phyloP scores from a whole-genome alignment of 2,329 filamentous ascomycete genomes.

The Monilinia aucupariae region DNA sequence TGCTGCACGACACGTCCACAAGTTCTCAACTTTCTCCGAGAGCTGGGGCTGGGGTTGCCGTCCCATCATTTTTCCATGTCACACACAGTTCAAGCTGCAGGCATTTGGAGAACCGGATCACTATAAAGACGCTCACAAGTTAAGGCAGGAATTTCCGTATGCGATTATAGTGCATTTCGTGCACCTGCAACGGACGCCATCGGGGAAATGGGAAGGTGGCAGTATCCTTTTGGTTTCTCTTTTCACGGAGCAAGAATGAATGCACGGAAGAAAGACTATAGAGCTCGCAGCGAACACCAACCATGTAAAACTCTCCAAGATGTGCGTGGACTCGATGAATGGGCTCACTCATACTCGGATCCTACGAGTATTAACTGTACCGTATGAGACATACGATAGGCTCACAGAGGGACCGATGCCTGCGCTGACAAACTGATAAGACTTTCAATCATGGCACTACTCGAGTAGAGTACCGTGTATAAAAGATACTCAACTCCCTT shows the following conservation, averaged over 20 bases:
- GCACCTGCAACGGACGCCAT: constrained; percentile 9
- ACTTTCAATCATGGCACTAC: background rate
- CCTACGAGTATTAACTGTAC: no score
- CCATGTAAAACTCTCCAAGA: no score
- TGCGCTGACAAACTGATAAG: background rate
- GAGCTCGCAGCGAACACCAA: no score
- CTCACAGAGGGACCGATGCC: background rate
- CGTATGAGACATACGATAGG: background rate
- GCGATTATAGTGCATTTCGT: constrained; percentile 2
- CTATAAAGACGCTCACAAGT: background rate
- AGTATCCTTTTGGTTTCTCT: background rate
- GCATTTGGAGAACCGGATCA: background rate
- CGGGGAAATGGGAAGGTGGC: constrained; percentile 11
- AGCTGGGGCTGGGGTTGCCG: constrained; percentile 7
- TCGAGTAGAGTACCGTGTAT: background rate
- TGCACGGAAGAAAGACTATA: background rate
- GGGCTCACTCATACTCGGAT: background rate
- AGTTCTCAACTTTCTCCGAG: constrained; percentile 12
- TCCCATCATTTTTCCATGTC: background rate
- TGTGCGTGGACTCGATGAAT: background rate
- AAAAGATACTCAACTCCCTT: background rate
- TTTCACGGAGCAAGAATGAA: background rate
- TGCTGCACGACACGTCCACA: constrained; percentile 14
- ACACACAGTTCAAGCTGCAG: constrained; percentile 5
- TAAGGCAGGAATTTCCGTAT: constrained; percentile 11